Conservation (phyloP, 164 flowering plant genomes). For the Piper betle region DNA sequence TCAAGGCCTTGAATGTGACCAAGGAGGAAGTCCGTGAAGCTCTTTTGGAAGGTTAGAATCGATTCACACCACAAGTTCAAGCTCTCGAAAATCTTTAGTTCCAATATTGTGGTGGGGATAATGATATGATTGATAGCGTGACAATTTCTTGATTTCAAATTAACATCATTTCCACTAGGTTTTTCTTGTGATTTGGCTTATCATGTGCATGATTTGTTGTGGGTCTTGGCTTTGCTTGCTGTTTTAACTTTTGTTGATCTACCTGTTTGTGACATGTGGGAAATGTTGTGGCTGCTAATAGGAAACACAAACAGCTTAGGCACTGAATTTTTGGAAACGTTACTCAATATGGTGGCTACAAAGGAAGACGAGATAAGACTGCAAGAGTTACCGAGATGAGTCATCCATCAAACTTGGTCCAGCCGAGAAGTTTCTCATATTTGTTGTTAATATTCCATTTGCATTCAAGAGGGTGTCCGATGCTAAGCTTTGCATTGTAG, state of each 20-base stretch:
- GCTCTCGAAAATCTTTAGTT: neutral
- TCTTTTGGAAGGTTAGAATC: constrained; percentile 61
- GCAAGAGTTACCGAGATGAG: constrained; percentile 49
- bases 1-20: constrained; percentile 83
- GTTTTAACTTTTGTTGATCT: neutral
- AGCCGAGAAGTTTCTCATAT: constrained; percentile 76
- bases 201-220: no score
- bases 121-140: no score
- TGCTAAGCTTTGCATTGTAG: constrained; percentile 73
- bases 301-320: constrained; percentile 75
- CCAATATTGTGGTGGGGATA: no score
- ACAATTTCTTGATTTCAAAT: no score
- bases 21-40: constrained; percentile 88
- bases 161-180: no score
- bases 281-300: constrained; percentile 13
- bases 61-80: neutral
- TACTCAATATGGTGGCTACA: constrained; percentile 80
- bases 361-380: constrained; percentile 82
- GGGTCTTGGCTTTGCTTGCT: neutral
- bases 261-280: neutral
- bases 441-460: constrained; percentile 67
- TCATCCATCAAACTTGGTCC: constrained; percentile 63
- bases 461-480: constrained; percentile 66
- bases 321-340: constrained; percentile 72
- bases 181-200: no score